phyloP scores from a whole-genome alignment of 257 asterid species.

The Capsicum baccatum region DNA sequence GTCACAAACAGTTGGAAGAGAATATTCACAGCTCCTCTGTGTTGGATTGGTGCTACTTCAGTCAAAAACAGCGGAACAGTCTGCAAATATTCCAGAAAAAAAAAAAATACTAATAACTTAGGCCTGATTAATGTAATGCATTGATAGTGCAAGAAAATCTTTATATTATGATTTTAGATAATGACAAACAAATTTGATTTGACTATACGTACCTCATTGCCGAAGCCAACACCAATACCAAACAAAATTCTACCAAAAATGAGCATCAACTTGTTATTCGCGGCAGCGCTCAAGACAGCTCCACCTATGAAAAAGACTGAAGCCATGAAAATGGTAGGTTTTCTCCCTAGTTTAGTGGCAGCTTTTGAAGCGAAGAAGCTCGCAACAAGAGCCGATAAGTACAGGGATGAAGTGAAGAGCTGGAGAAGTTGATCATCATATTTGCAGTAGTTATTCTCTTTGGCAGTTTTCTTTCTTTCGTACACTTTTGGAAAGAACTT shows the following conservation, averaged over 20 bases:
- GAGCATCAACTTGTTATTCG: slow-evolving; percentile 46
- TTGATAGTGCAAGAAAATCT: no score
- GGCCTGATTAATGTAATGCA: no score
- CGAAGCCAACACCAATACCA: slow-evolving; percentile 64
- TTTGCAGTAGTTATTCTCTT: slow-evolving; percentile 62
- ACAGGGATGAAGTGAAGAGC: slow-evolving; percentile 65
- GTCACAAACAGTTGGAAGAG: slow-evolving; percentile 43
- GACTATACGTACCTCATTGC: slow-evolving; percentile 49
- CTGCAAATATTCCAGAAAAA: slow-evolving; percentile 25
- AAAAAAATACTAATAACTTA: no score
- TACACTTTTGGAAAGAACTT: slow-evolving; percentile 57
- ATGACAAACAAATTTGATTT: neutral
- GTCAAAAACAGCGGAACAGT: slow-evolving; percentile 50
- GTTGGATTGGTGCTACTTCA: slow-evolving; percentile 51
- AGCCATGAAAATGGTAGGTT: slow-evolving; percentile 53
- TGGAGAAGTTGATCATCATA: slow-evolving; percentile 53
- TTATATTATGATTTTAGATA: neutral
- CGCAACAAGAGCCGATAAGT: slow-evolving; percentile 57
- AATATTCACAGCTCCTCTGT: slow-evolving; percentile 51
- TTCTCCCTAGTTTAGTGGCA: slow-evolving; percentile 50
- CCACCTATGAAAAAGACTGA: slow-evolving; percentile 49
- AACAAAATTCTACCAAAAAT: slow-evolving; percentile 52
- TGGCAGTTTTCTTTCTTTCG: slow-evolving; percentile 43
- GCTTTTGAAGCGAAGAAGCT: slow-evolving; percentile 48
- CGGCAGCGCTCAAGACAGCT: slow-evolving; percentile 43